Percentiles rank a stretch among this genome's conserved stretches.
These are phyloP conservation scores for Trichoderma parareesei DNA, from an alignment of 495 filamentous ascomycete genomes.

Conservation along the genomic window DNA sequence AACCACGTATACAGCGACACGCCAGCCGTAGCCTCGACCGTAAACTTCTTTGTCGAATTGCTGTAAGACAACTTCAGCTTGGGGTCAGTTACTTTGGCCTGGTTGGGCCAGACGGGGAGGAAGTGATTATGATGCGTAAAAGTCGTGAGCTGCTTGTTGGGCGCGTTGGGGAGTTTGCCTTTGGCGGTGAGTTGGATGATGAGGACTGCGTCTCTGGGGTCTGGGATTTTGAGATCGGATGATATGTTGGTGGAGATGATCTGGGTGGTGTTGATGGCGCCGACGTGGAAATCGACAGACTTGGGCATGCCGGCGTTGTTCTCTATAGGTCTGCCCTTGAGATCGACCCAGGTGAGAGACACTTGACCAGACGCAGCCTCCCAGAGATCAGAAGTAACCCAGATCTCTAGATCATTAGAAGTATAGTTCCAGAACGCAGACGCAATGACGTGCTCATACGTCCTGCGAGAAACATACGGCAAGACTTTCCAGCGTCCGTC, in stretches of 20 bases:
- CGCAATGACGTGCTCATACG: constrained; percentile 53
- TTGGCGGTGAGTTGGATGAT: constrained; percentile 45
- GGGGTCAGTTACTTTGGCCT: constrained; percentile 2
- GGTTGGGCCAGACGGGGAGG: background rate
- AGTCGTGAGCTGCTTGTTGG: constrained; percentile 30
- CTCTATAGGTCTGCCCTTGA: constrained; percentile 18
- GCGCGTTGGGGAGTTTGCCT: constrained; percentile 47
- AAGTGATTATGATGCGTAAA: constrained; percentile 8
- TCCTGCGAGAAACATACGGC: constrained; percentile 50
- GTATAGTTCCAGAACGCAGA: constrained; percentile 53
- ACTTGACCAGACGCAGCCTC: constrained; percentile 21
- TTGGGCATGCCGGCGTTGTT: background rate
- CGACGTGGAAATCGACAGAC: constrained; percentile 40
- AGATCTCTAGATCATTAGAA: constrained; percentile 46
- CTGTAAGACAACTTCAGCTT: background rate
- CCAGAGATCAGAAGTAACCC: constrained; percentile 54
- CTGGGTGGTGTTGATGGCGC: constrained; percentile 52
- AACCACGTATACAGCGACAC: constrained; percentile 2
- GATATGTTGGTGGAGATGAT: constrained; percentile 37
- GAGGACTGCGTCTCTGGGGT: constrained; percentile 43
- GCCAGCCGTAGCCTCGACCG: background rate
- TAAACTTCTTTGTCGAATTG: background rate
- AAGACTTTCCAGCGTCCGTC: constrained; percentile 53
- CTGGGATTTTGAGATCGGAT: constrained; percentile 24
- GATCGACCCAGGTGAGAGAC: constrained; percentile 23